Percentiles rank a stretch among this genome's conserved stretches.
phyloP scores from a whole-genome alignment of 495 filamentous ascomycete species.

The Rhypophila decipiens region DNA sequence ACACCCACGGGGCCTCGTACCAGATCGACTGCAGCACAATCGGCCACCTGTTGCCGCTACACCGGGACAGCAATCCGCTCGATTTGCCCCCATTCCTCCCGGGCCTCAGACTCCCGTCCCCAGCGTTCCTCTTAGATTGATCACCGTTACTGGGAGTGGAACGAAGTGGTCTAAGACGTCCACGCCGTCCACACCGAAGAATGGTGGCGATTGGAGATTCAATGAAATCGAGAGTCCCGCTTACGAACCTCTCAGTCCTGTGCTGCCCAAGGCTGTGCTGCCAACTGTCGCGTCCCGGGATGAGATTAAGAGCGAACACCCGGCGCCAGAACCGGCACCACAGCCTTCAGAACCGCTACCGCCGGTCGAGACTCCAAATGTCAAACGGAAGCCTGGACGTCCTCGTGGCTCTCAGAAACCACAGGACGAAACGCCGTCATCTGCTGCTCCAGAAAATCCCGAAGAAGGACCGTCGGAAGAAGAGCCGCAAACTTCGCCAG shows the following conservation, averaged over 20 bases:
- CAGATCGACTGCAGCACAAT: slow-evolving; percentile 12
- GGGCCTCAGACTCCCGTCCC: slow-evolving; percentile 16
- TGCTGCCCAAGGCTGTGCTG: slow-evolving; percentile 7
- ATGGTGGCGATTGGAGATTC: slow-evolving; percentile 16
- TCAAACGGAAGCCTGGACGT: slow-evolving; percentile 10
- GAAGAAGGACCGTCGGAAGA: neutral
- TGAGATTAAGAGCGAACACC: neutral
- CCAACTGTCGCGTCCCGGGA: neutral
- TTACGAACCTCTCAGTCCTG: slow-evolving; percentile 42
- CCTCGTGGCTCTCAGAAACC: slow-evolving; percentile 3
- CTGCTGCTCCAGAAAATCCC: slow-evolving; percentile 12
- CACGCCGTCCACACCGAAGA: slow-evolving; percentile 40
- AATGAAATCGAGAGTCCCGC: slow-evolving; percentile 33
- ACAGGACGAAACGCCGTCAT: slow-evolving; percentile 22
- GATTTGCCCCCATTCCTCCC: slow-evolving; percentile 11
- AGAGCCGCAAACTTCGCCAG: slow-evolving; percentile 4
- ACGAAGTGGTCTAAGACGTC: slow-evolving; percentile 43
- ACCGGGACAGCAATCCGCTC: slow-evolving; percentile 11
- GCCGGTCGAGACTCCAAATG: neutral
- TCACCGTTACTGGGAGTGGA: slow-evolving; percentile 37
- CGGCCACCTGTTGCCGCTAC: slow-evolving; percentile 7
- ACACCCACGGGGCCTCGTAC: slow-evolving; percentile 21
- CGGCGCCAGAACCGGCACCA: neutral
- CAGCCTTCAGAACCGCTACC: slow-evolving; percentile 3
- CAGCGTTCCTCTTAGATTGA: slow-evolving; percentile 5